These are phyloP conservation scores for Talaromyces islandicus DNA, from an alignment of 2,329 filamentous ascomycete species.

Conservation along the genomic window DNA sequence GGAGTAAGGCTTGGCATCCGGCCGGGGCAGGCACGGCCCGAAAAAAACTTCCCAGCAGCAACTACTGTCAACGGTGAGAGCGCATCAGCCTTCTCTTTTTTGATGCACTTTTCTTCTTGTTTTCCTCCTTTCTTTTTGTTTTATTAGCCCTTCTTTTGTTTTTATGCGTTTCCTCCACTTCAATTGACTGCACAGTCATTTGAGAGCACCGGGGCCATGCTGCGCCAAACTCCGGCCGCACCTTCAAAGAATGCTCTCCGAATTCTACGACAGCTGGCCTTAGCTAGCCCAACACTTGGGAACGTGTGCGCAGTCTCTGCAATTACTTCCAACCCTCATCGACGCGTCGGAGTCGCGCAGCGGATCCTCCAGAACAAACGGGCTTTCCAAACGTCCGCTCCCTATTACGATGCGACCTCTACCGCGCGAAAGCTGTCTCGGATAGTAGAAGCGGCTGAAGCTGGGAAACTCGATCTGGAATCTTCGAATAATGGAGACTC, in stretches of 20 bases:
- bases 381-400: conserved; percentile 33
- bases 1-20: neutral
- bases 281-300: conserved; percentile 27
- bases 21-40: neutral
- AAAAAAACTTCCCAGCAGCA: neutral
- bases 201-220: conserved; percentile 18
- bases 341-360: conserved; percentile 35
- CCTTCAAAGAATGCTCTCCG: conserved; percentile 41
- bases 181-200: neutral
- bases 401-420: conserved; percentile 35
- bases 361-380: conserved; percentile 40
- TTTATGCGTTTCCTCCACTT: neutral
- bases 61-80: neutral
- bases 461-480: conserved; percentile 35
- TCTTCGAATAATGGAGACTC: conserved; percentile 23
- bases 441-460: conserved; percentile 41
- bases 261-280: conserved; percentile 32
- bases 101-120: neutral
- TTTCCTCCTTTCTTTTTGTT: neutral
- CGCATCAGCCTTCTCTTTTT: neutral
- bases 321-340: conserved; percentile 38
- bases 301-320: conserved; percentile 36
- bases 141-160: neutral
- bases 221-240: conserved; percentile 27
- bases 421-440: conserved; percentile 30